These are phyloP conservation scores for Alternaria gansuensis DNA, from an alignment of 2,329 filamentous ascomycete species.

Conservation along the genomic window DNA sequence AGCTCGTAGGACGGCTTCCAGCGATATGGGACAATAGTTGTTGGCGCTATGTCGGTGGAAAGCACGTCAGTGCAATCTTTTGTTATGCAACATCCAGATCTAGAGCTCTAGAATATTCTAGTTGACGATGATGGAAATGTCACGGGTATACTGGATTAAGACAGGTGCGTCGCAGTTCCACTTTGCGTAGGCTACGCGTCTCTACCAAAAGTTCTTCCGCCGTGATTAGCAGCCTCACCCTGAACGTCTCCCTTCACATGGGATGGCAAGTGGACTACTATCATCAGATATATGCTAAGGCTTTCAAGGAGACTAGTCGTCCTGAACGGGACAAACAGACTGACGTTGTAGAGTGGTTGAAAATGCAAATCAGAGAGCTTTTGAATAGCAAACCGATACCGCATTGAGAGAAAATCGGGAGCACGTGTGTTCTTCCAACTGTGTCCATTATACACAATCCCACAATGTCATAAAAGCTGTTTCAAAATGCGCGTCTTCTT, in stretches of 20 bases:
- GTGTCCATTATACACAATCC: background rate
- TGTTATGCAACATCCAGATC: background rate
- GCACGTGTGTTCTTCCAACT: background rate
- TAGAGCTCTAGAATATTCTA: background rate
- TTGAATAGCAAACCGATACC: background rate
- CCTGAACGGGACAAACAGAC: background rate
- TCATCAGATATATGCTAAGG: background rate
- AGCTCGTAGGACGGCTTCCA: background rate
- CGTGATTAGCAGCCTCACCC: background rate
- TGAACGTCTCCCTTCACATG: background rate
- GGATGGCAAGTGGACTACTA: background rate
- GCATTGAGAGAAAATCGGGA: background rate
- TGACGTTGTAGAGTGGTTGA: background rate
- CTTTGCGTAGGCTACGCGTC: background rate
- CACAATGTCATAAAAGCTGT: too few relatives aligned
- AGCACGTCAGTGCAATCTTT: background rate
- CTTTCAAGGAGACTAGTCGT: background rate
- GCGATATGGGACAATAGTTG: background rate
- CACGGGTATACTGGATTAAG: background rate
- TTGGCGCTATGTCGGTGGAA: background rate
- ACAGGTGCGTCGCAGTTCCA: background rate
- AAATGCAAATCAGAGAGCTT: background rate
- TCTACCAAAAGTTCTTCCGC: background rate
- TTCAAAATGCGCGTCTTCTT: background rate
- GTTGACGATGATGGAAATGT: conserved; percentile 1